Evolutionary conservation across 164 flowering plant genomes (phyloP).

Genomic region (Tetracentron sinense): DNA sequence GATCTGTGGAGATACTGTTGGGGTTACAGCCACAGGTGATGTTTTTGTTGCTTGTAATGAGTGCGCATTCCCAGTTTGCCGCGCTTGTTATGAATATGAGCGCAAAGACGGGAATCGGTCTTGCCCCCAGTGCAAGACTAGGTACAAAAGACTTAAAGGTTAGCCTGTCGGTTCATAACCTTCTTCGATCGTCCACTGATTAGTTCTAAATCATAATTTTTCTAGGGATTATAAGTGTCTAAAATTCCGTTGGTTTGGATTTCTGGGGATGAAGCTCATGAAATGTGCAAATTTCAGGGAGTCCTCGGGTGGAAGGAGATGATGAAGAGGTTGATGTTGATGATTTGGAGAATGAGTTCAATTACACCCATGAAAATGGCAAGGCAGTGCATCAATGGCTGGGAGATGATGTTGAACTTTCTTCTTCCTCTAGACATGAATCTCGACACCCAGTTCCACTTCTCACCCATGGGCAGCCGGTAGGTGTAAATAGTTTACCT

Average conservation of each 20-base stretch:
- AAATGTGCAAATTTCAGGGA: conserved; percentile 44
- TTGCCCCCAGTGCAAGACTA: conserved; percentile 98
- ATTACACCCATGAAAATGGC: conserved; percentile 48
- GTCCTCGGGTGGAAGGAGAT: conserved; percentile 94
- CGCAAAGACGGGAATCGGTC: conserved; percentile 87
- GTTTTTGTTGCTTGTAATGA: conserved; percentile 97
- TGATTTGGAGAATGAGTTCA: conserved; percentile 91
- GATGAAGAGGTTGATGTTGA: conserved; percentile 97
- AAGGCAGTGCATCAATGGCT: conserved; percentile 63
- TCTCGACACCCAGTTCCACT: conserved; percentile 81
- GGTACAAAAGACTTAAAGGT: conserved; percentile 93
- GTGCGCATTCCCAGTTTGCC: conserved; percentile 96
- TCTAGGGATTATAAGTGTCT: background rate
- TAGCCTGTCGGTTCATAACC: conserved; percentile 10
- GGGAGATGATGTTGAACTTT: conserved; percentile 72
- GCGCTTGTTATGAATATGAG: conserved; percentile 96
- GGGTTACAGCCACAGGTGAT: conserved; percentile 65
- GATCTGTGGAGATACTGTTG: conserved; percentile 93
- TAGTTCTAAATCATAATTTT: background rate
- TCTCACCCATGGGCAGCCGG: conserved; percentile 81
- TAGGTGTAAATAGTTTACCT: conserved; percentile 23
- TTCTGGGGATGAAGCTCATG: conserved; percentile 1
- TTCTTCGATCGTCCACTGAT: background rate
- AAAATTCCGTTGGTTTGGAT: background rate
- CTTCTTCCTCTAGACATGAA: conserved; percentile 80